A percentile compares a stretch with the other conserved stretches of the same genome.
Conservation (phyloP, 169 alveolate species). For the Besnoitia besnoiti region DNA sequence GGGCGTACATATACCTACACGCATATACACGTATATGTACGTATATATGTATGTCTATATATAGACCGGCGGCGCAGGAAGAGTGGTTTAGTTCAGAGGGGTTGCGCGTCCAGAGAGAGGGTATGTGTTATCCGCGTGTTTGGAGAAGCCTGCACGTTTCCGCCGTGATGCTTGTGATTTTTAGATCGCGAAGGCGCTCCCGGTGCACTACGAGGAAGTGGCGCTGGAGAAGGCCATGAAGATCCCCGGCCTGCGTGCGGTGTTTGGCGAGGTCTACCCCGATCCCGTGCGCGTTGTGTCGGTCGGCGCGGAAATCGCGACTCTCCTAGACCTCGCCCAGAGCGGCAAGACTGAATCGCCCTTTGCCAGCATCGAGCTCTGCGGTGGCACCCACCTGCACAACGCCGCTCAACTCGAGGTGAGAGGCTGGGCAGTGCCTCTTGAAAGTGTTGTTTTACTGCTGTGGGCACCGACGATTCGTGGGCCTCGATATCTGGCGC, state of each 20-base stretch:
- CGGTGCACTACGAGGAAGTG: constrained; percentile 63
- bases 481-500: no score
- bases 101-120: not conserved
- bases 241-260: constrained; percentile 78
- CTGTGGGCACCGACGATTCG: no score
- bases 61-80: not conserved
- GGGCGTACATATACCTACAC: not conserved
- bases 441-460: not conserved
- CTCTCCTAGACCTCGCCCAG: constrained; percentile 56
- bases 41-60: not conserved
- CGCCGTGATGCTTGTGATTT: not conserved
- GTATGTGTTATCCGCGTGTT: not conserved
- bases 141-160: not conserved
- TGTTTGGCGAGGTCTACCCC: constrained; percentile 93
- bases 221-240: constrained; percentile 71
- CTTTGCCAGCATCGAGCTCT: constrained; percentile 84
- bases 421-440: no score
- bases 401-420: constrained; percentile 80
- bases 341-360: constrained; percentile 59
- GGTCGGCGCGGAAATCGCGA: constrained; percentile 81
- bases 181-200: constrained; percentile 53
- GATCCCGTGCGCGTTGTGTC: constrained; percentile 92
- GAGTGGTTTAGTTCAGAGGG: not conserved
- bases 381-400: constrained; percentile 93
- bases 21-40: not conserved